Percentiles rank a stretch among this genome's conserved stretches.
phyloP scores from a whole-genome alignment of 192 early-diverging fungal species.

The Gamsiella multidivaricata region DNA sequence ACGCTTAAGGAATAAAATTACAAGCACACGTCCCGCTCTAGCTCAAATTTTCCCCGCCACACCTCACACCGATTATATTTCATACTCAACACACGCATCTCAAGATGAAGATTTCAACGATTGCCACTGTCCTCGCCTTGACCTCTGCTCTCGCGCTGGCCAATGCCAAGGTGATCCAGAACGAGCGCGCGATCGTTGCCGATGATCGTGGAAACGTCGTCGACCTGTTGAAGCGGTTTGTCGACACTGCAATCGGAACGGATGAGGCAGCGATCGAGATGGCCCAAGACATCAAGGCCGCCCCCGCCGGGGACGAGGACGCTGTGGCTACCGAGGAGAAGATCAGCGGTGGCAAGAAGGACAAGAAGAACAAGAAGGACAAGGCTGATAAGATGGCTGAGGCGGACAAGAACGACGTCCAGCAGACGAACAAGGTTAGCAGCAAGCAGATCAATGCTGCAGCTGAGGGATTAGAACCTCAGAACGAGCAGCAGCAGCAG shows the following conservation, averaged over 20 bases:
- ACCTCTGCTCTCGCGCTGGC: conserved; percentile 20
- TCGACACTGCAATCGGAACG: conserved; percentile 15
- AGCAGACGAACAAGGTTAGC: neutral
- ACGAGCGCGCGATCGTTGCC: neutral
- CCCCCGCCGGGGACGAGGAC: no score
- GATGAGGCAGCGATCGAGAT: neutral
- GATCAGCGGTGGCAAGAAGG: neutral
- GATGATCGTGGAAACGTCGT: neutral
- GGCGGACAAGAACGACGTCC: no score
- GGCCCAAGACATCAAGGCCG: no score
- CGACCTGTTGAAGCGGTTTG: conserved; percentile 12
- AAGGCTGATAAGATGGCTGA: neutral
- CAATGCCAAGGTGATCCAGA: conserved; percentile 4
- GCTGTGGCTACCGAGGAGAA: neutral
- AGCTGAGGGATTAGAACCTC: neutral
- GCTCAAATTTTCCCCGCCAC: neutral
- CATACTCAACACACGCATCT: neutral
- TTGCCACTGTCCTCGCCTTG: conserved; percentile 25
- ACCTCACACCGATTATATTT: no score
- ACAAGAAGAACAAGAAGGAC: neutral
- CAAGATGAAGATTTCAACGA: conserved; percentile 33
- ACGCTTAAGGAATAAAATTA: no score
- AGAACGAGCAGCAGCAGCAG: neutral
- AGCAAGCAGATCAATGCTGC: no score
- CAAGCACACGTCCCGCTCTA: no score